These are phyloP conservation scores for Ascoidea asiatica DNA, from an alignment of 805 yeast species.

Conservation along the genomic window DNA sequence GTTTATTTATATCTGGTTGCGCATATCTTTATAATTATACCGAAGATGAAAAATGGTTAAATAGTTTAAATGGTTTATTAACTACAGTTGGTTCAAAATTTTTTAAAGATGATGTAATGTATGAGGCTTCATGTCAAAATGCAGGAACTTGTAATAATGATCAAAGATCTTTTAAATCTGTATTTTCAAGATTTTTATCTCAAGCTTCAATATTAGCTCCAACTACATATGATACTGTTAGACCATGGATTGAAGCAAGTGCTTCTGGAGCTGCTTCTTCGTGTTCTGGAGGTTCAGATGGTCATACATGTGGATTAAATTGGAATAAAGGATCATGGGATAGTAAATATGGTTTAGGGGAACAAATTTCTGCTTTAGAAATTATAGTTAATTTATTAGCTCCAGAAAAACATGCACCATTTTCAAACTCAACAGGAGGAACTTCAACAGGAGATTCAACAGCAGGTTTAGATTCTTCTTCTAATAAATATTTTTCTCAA, in stretches of 20 bases:
- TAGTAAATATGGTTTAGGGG: constrained; percentile 71
- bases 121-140: constrained; percentile 76
- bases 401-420: constrained; percentile 36
- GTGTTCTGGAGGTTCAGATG: constrained; percentile 81
- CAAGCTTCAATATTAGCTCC: constrained; percentile 65
- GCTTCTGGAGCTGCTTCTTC: constrained; percentile 67
- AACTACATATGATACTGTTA: constrained; percentile 20
- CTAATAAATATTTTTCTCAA: constrained; percentile 20
- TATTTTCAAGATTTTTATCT: constrained; percentile 61
- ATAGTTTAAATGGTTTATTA: constrained; percentile 41
- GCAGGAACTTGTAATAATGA: constrained; percentile 59
- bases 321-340: constrained; percentile 70
- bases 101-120: constrained; percentile 46
- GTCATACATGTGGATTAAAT: constrained; percentile 79
- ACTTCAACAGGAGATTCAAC: constrained; percentile 51
- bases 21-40: constrained; percentile 75
- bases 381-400: constrained; percentile 28
- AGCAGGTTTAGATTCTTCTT: constrained; percentile 43
- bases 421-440: constrained; percentile 53
- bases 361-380: constrained; percentile 81
- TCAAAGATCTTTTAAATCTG: constrained; percentile 85
- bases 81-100: constrained; percentile 41
- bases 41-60: constrained; percentile 48
- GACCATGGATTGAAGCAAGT: constrained; percentile 26
- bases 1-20: constrained; percentile 62